Base-by-base conservation (phyloP, 257 asterid genomes). In the Gentiana straminea region DNA sequence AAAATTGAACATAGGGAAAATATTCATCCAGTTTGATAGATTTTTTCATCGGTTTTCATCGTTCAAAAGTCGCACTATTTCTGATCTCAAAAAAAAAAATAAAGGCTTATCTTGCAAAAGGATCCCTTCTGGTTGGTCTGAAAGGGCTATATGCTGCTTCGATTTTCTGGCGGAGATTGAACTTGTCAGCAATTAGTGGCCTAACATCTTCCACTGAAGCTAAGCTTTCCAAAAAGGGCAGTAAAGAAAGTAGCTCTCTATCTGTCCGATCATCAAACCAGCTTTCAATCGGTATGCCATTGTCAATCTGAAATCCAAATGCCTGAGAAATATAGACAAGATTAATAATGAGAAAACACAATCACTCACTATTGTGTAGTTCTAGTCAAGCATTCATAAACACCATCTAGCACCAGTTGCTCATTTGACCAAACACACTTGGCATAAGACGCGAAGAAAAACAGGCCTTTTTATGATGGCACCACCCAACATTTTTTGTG, bases 251-350 rank as follows among this genome's bases (percentile, higher is more conserved):
- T 68, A 92, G 63, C 64, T 88, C 98, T 8, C 65, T 60, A 61
- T 92, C 98, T 1, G 75, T 52, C 35, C 75, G 86, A 54, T 92
- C 95, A 6, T 92, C 95, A 13, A 85, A 92, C 98, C 98, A 92
- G 80, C 97, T 92, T 58, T 92, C 95, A 1, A 92, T 92, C 1
- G 98, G 98, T 72, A 92, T 82, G 44, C 98, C 98, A 52, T 88
- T 92, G 80, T 92, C 98, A 72, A 92, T 90, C 78, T 92, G 98
- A 78, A 92, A 92, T 7, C 98, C 98, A 58, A 92, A 92, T 13
- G 94, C 98, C 98, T 92, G 86, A 43, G 59, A 57, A 48, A 24
- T 24, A 24, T 49, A 48, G 41, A 5, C 46, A n/a, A 56, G 32
- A 35, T 64, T 39, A 41, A 49, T 7, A 33, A 13, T 35, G 41